Evolutionary conservation across 192 early-diverging fungal genomes (phyloP).

Genomic region (Mortierella claussenii): DNA sequence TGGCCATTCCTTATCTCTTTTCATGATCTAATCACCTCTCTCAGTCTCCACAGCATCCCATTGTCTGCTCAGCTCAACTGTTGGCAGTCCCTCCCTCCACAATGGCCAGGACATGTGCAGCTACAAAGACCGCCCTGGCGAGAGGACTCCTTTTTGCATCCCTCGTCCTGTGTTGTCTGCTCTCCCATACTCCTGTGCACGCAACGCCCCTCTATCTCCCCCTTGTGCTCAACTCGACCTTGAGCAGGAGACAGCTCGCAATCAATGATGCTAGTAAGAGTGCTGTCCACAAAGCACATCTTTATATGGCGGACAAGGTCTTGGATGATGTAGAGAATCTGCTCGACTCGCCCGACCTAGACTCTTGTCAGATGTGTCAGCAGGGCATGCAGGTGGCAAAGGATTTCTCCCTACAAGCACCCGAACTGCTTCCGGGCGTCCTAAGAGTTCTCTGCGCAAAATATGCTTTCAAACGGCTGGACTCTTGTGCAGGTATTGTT

Average conservation of each 20-base stretch:
- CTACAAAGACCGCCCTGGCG: too few species aligned
- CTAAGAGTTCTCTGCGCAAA: conserved; percentile 22
- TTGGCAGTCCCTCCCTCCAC: neutral
- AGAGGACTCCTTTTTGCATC: too few species aligned
- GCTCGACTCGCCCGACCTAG: conserved; percentile 32
- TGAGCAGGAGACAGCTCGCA: conserved; percentile 7
- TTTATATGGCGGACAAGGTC: conserved; percentile 21
- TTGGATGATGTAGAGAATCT: conserved; percentile 29
- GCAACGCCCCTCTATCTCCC: too few species aligned
- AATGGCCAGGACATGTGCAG: too few species aligned
- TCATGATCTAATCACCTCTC: too few species aligned
- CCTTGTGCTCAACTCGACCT: neutral
- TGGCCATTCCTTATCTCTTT: too few species aligned
- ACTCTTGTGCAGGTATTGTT: conserved; percentile 37
- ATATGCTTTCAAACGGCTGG: conserved; percentile 25
- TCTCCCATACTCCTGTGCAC: too few species aligned
- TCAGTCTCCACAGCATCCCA: conserved; percentile 96
- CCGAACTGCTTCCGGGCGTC: conserved; percentile 31
- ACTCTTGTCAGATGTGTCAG: conserved; percentile 50
- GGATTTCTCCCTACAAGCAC: conserved; percentile 28
- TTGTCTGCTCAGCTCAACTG: conserved; percentile 67
- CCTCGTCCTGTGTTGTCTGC: too few species aligned
- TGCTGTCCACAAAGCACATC: conserved; percentile 9
- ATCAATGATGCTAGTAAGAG: neutral
- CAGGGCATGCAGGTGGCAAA: conserved; percentile 28